These are phyloP conservation scores for Iris macrosiphon DNA, from an alignment of 106 monocot species.

Conservation along the genomic window DNA sequence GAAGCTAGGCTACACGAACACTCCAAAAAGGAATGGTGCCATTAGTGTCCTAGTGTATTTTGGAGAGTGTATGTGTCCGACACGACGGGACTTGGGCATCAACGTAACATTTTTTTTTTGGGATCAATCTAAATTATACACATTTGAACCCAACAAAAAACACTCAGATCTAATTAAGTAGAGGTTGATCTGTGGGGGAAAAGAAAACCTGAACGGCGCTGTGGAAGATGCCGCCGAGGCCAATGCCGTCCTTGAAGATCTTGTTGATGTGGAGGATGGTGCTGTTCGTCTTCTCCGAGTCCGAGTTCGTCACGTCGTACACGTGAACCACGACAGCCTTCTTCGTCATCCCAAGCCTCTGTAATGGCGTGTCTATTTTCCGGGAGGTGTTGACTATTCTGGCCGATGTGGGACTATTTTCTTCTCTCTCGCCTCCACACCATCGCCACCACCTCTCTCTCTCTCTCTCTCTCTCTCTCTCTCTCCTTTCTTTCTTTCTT, in stretches of 20 bases:
- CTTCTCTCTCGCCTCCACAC: background rate
- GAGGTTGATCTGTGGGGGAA: background rate
- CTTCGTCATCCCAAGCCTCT: background rate
- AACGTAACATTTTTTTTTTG: no score
- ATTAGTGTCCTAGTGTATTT: no score
- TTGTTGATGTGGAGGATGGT: conserved; percentile 39
- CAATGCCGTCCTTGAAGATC: conserved; percentile 45
- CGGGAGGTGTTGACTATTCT: background rate
- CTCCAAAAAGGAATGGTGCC: no score
- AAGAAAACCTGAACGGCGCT: conserved; percentile 30
- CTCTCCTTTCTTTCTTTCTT: background rate
- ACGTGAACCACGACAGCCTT: conserved; percentile 29
- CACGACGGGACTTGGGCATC: no score
- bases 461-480: background rate
- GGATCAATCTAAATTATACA: background rate
- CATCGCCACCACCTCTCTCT: background rate
- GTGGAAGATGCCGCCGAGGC: conserved; percentile 46
- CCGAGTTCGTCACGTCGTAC: conserved; percentile 44
- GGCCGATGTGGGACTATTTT: background rate
- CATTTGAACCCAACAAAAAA: background rate
- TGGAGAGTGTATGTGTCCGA: no score
- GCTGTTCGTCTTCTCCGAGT: conserved; percentile 33
- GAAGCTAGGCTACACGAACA: no score
- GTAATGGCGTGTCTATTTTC: background rate
- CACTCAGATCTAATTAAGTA: background rate